Percentiles rank a stretch among this genome's conserved stretches.
Evolutionary conservation across 768 basidiomycete species (phyloP).

Genomic region (Calocera viscosa): DNA sequence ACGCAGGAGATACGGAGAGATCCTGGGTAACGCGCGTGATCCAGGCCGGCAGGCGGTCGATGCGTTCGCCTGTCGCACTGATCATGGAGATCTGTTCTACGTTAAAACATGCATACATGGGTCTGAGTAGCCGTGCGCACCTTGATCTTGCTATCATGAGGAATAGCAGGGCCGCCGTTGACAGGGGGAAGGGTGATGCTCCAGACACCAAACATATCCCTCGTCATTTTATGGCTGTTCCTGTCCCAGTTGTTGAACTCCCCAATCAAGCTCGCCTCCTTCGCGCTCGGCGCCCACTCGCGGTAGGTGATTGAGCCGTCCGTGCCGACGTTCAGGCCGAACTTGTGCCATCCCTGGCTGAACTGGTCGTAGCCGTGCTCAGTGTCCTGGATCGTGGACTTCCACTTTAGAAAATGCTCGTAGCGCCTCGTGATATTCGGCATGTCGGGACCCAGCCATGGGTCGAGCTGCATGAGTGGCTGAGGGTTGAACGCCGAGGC

Average conservation of each 20-base stretch:
- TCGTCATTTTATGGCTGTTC: constrained; percentile 71
- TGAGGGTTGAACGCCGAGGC: constrained; percentile 35
- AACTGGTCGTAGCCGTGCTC: constrained; percentile 80
- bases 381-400: constrained; percentile 52
- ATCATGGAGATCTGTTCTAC: constrained; percentile 75
- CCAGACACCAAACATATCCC: constrained; percentile 78
- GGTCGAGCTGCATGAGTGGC: constrained; percentile 50
- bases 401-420: constrained; percentile 60
- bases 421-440: constrained; percentile 57
- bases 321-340: constrained; percentile 56
- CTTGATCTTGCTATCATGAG: constrained; percentile 93
- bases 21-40: constrained; percentile 93
- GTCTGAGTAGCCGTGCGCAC: constrained; percentile 30
- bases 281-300: constrained; percentile 93
- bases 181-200: constrained; percentile 63
- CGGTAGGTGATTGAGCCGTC: constrained; percentile 67
- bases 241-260: constrained; percentile 95
- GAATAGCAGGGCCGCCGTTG: constrained; percentile 65
- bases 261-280: constrained; percentile 72
- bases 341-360: constrained; percentile 60
- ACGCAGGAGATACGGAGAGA: constrained; percentile 72
- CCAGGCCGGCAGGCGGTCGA: constrained; percentile 91
- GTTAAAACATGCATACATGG: neutral
- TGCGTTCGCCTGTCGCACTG: constrained; percentile 57
- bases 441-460: constrained; percentile 61